These are phyloP conservation scores for Pseudogymnoascus sp. DNA, from an alignment of 2,329 filamentous ascomycete species.

Conservation along the genomic window DNA sequence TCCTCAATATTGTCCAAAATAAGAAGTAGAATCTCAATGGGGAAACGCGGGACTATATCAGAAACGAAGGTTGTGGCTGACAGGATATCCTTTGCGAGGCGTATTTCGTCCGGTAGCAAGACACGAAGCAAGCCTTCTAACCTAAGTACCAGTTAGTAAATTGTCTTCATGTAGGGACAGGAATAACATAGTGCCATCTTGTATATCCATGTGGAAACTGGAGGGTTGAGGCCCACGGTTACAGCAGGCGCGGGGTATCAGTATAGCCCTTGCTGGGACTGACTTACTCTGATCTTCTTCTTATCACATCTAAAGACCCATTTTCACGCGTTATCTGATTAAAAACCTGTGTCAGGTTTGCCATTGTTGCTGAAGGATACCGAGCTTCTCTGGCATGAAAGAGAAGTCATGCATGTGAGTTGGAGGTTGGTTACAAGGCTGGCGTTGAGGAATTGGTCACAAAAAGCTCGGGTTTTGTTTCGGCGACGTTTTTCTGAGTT, in stretches of 20 bases:
- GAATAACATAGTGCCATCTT: neutral
- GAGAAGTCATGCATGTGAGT: constrained; percentile 9
- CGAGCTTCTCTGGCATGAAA: constrained; percentile 11
- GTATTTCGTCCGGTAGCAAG: constrained; percentile 15
- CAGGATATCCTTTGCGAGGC: constrained; percentile 2
- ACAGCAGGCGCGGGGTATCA: neutral
- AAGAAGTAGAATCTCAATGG: constrained; percentile 17
- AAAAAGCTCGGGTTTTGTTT: neutral
- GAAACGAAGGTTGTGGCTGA: constrained; percentile 10
- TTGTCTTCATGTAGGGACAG: neutral
- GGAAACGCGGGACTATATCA: constrained; percentile 15
- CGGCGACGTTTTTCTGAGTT: neutral
- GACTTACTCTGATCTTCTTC: constrained; percentile 17
- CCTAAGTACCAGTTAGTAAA: constrained; percentile 13
- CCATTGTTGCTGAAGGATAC: constrained; percentile 13
- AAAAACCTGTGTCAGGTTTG: constrained; percentile 11
- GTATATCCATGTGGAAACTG: neutral
- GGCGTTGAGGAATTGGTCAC: neutral
- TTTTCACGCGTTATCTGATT: constrained; percentile 13
- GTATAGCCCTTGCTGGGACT: neutral
- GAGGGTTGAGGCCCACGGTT: neutral
- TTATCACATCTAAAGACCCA: constrained; percentile 13
- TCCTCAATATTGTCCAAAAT: constrained; percentile 17
- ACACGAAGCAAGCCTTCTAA: constrained; percentile 15
- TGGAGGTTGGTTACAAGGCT: neutral